Base-by-base conservation (phyloP, 2,329 filamentous ascomycete species). In the Epichloe sibirici region DNA sequence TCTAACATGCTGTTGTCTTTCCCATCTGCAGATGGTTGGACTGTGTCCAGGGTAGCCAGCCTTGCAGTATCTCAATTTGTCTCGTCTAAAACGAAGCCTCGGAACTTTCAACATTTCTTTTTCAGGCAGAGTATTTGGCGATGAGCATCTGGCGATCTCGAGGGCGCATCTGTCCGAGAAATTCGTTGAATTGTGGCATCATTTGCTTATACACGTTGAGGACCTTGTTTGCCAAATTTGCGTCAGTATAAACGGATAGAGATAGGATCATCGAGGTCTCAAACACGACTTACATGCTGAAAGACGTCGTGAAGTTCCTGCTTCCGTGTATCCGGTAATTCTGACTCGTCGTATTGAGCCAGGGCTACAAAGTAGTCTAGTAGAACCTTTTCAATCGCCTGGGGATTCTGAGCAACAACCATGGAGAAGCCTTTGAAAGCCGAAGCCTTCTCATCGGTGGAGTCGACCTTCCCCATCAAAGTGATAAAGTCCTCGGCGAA, bases 381-480 rank as follows among this genome's bases (percentile, higher is more conserved):
- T 42, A 98, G 74, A 53, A 83, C 86, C 59, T 85, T 85, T 70
- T 97, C 93, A 81, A 98, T 91, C 2, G 90, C 89, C 64, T 90
- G 81, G 0, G 93, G 93, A 62, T 97, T 97, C 63, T 83, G 81
- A 56, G 86, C 79, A 3, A 97, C 86, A 47, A 95, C 79, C 59
- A 86, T 78, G 51, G 88, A 87, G 70, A 98, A 96, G 0, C 93
- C 93, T 62, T 88, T 83, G 66, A 97, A 88, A 0, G 93, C 91
- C 28, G 90, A 90, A 1, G 87, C 89, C 71, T 98, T 98, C 70
- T 98, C 93, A 55, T 95, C 88, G 2, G 89, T 91, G 62, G 88
- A 85, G 50, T 89, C 85, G 35, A 97, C 85, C 57, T 89, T 86
- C 55, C 82, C 79, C 79, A 98, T 94, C 3, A 85, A 82, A 49